These are phyloP conservation scores for Mucor indicus DNA, from an alignment of 371 early-diverging fungal genomes.

Conservation along the genomic window DNA sequence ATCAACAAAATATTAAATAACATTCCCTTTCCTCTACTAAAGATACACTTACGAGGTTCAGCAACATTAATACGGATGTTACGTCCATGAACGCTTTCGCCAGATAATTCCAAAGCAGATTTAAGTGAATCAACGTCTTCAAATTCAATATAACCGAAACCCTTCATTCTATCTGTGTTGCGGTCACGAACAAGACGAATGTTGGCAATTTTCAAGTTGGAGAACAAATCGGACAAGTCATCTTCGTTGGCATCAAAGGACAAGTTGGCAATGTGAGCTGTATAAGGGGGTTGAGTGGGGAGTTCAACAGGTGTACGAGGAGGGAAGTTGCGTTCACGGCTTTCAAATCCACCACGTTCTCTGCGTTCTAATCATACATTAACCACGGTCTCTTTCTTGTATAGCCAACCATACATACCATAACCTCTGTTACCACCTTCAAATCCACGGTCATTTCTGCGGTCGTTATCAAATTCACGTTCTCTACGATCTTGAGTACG, in stretches of 20 bases:
- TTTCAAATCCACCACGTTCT: slow-evolving; percentile 40
- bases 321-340: slow-evolving; percentile 29
- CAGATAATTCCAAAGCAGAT: slow-evolving; percentile 70
- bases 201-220: slow-evolving; percentile 57
- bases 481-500: too few species aligned
- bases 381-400: slow-evolving; percentile 17
- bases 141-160: slow-evolving; percentile 95
- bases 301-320: slow-evolving; percentile 63
- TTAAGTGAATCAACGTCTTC: slow-evolving; percentile 78
- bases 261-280: slow-evolving; percentile 86
- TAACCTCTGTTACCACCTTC: slow-evolving; percentile 11
- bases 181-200: slow-evolving; percentile 74
- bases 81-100: slow-evolving; percentile 65
- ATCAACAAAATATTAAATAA: neutral
- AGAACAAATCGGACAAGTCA: slow-evolving; percentile 73
- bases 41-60: slow-evolving; percentile 68
- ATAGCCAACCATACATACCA: slow-evolving; percentile 12
- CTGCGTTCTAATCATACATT: slow-evolving; percentile 4
- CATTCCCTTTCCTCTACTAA: neutral
- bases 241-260: slow-evolving; percentile 77
- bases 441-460: slow-evolving; percentile 15
- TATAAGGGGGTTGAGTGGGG: slow-evolving; percentile 86
- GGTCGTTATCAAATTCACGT: slow-evolving; percentile 14
- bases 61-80: slow-evolving; percentile 83
- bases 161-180: slow-evolving; percentile 74